Percentiles rank a stretch among this genome's conserved stretches.
phyloP scores from a whole-genome alignment of 495 filamentous ascomycete species.

The Xylaria castorea region DNA sequence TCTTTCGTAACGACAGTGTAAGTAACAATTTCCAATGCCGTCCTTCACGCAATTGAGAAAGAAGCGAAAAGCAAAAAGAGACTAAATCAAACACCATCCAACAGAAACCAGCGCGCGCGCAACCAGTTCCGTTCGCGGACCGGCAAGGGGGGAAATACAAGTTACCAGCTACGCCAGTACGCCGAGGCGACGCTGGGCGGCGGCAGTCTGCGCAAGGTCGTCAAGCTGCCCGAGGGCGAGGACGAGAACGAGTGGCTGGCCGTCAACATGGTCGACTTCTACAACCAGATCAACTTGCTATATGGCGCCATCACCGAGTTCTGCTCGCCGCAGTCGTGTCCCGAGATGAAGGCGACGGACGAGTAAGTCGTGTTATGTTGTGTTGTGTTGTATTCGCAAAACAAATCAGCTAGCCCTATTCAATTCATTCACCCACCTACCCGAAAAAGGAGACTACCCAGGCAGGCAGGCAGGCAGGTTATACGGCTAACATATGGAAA shows the following conservation, averaged over 20 bases:
- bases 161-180: conserved; percentile 96
- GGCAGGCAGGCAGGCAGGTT: neutral
- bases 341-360: conserved; percentile 99
- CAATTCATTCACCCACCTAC: neutral
- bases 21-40: conserved; percentile 23
- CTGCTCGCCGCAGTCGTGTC: conserved; percentile 94
- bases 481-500: neutral
- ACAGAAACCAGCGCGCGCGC: conserved; percentile 85
- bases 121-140: conserved; percentile 92
- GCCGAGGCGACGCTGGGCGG: conserved; percentile 96
- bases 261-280: conserved; percentile 99
- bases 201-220: conserved; percentile 92
- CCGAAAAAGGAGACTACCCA: neutral
- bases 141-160: conserved; percentile 84
- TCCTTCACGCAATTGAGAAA: neutral
- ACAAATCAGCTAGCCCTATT: neutral
- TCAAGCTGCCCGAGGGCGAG: conserved; percentile 95
- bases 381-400: too few relatives aligned
- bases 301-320: conserved; percentile 99
- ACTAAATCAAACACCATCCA: conserved; percentile 19
- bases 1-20: conserved; percentile 62
- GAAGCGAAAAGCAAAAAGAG: neutral
- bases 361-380: too few relatives aligned
- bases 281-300: conserved; percentile 98
- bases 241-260: conserved; percentile 98